Conservation (phyloP, 306 rosid species). For the Chamaecrista fasciculata region DNA sequence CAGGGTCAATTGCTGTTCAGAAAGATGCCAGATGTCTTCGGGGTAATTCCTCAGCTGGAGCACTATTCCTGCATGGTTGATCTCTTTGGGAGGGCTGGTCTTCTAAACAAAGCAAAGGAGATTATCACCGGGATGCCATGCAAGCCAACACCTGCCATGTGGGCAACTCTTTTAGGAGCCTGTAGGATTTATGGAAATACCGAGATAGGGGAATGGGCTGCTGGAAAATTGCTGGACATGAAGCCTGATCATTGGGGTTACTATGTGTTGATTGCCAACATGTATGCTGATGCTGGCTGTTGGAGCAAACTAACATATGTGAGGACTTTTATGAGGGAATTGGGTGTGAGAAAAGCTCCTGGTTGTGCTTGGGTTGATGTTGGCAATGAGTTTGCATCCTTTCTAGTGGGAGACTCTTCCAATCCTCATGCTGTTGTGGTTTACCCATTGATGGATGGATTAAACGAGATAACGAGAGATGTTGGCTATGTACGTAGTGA, state of each 20-base stretch:
- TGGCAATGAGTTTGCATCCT: slow-evolving; percentile 60
- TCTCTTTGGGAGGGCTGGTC: slow-evolving; percentile 89
- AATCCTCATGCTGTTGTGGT: slow-evolving; percentile 48
- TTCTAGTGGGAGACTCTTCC: slow-evolving; percentile 65
- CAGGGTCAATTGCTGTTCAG: slow-evolving; percentile 56
- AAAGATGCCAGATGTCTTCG: slow-evolving; percentile 51
- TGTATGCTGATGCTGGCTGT: slow-evolving; percentile 84
- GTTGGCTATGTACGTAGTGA: slow-evolving; percentile 36
- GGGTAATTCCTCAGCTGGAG: slow-evolving; percentile 61
- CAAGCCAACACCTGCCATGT: slow-evolving; percentile 85
- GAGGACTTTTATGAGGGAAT: slow-evolving; percentile 79
- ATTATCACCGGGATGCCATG: slow-evolving; percentile 69
- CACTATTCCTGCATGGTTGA: slow-evolving; percentile 84
- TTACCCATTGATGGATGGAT: slow-evolving; percentile 59
- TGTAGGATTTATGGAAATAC: slow-evolving; percentile 67
- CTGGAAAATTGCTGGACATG: slow-evolving; percentile 74
- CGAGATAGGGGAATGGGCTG: slow-evolving; percentile 83
- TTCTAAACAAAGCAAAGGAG: slow-evolving; percentile 59
- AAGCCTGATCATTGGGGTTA: slow-evolving; percentile 71
- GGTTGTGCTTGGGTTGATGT: slow-evolving; percentile 74
- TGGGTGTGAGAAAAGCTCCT: slow-evolving; percentile 74
- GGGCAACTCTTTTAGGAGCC: slow-evolving; percentile 87
- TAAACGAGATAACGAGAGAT: slow-evolving; percentile 61
- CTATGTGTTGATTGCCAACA: slow-evolving; percentile 82
- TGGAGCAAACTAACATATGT: slow-evolving; percentile 66